These are phyloP conservation scores for Phytophthora multivora DNA, from an alignment of 352 stramenopile genomes.

Conservation along the genomic window DNA sequence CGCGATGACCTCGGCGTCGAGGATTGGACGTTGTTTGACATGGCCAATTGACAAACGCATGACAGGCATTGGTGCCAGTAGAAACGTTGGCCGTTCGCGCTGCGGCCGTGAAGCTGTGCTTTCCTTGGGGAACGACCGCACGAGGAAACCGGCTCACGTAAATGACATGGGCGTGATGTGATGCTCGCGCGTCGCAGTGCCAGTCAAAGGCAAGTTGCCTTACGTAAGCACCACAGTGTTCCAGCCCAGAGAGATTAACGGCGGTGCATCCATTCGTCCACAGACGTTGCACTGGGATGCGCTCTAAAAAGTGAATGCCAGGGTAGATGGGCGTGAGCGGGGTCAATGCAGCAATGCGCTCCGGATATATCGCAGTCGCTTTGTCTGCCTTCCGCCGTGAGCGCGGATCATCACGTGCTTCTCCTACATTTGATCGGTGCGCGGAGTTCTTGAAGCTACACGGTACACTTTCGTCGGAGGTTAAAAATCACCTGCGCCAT, in stretches of 20 bases:
- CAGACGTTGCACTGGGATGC: slow-evolving; percentile 25
- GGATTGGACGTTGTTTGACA: slow-evolving; percentile 16
- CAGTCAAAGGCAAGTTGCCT: background rate
- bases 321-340: slow-evolving; percentile 13
- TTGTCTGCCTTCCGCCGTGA: background rate
- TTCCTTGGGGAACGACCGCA: background rate
- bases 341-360: slow-evolving; percentile 18
- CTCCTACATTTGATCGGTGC: background rate
- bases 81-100: slow-evolving; percentile 4
- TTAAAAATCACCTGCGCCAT: slow-evolving; percentile 5
- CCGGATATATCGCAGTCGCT: slow-evolving; percentile 15
- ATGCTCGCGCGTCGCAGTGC: background rate
- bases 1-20: slow-evolving; percentile 12
- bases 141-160: background rate
- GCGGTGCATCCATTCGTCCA: slow-evolving; percentile 23
- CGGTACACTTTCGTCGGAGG: background rate
- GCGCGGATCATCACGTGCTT: background rate
- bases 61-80: background rate
- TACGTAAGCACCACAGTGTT: no score
- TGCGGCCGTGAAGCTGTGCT: background rate
- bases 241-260: background rate
- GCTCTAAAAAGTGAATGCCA: slow-evolving; percentile 1
- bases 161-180: background rate
- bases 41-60: background rate
- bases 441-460: no score